Base-by-base conservation (phyloP, 371 early-diverging fungal genomes). In the Circinella minor region DNA sequence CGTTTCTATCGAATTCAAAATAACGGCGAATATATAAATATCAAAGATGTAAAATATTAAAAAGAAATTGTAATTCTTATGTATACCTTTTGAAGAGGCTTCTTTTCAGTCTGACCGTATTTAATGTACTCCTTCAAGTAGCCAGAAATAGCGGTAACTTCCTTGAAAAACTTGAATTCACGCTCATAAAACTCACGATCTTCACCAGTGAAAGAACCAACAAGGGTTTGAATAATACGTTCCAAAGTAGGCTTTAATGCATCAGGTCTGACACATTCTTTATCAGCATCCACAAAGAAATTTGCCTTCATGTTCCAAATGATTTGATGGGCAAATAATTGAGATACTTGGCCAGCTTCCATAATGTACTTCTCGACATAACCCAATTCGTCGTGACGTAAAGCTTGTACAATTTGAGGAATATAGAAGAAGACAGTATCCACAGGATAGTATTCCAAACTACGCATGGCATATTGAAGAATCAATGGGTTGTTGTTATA, bases 231-330 rank as follows among this genome's bases (percentile, higher is more conserved):
- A 70, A 96, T 94, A 43, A 99, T 91, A 8, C 91, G 85, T 63
- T 99, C 99, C 36, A 98, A 76, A 2, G 84, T 80, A 3, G 97
- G 96, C 71, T 98, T 97, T 27, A 98, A 77, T 0, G 90, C 49
- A 75, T 94, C 95, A 4, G 93, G 89, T 38, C 81, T 90, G 74
- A 70, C 63, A 74, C 83, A 83, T 5, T 92, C 94, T 65, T 96
- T 95, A 74, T 95, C 95, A 4, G 85, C 82, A 89, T 93, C 88
- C 72, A 98, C 92, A 93, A 89, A 85, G 61, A 82, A 85, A 82
- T 99, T 99, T 57, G 99, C 99, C 48, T 97, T 93, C 96, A 99
- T 98, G 78, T 99, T 99, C 99, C 99, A 99, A 61, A 99, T 98
- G 61, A 99, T 97, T 80, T 99, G 99, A 81, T 99, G 99, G 4